Evolutionary conservation across 495 filamentous ascomycete genomes (phyloP).

Genomic region (Tuber melanosporum): DNA sequence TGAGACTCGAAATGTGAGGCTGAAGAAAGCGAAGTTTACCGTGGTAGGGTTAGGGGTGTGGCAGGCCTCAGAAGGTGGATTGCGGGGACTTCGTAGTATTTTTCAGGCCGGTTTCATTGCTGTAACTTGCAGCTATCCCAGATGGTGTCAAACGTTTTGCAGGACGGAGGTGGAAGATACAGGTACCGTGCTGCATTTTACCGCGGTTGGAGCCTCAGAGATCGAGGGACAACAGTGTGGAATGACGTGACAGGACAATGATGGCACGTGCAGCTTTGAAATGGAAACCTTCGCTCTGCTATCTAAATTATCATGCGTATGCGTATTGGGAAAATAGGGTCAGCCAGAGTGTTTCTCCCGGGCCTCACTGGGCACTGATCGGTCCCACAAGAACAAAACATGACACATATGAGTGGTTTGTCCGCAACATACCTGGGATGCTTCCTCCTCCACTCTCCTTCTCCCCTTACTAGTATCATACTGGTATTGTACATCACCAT

Average conservation of each 20-base stretch:
- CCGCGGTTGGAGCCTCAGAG: not conserved
- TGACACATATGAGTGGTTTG: not conserved
- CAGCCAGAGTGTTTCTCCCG: not conserved
- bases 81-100: not conserved
- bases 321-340: not conserved
- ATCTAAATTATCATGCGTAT: not conserved
- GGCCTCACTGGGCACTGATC: not conserved
- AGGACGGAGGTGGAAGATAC: not conserved
- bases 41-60: not conserved
- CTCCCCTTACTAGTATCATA: not conserved
- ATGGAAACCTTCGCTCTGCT: not conserved
- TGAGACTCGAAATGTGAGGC: not conserved
- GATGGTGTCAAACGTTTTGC: not conserved
- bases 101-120: not conserved
- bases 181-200: not conserved
- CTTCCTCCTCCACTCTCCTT: not conserved
- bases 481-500: not conserved
- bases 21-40: not conserved
- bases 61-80: not conserved
- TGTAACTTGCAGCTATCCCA: not conserved
- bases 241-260: not conserved
- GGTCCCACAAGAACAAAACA: not conserved
- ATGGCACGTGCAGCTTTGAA: conserved; percentile 3
- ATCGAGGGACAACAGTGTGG: not conserved
- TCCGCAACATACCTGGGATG: not conserved